Percentiles rank a stretch among this genome's conserved stretches.
phyloP scores from a whole-genome alignment of 371 early-diverging fungal species.

The Mortierella sp. region DNA sequence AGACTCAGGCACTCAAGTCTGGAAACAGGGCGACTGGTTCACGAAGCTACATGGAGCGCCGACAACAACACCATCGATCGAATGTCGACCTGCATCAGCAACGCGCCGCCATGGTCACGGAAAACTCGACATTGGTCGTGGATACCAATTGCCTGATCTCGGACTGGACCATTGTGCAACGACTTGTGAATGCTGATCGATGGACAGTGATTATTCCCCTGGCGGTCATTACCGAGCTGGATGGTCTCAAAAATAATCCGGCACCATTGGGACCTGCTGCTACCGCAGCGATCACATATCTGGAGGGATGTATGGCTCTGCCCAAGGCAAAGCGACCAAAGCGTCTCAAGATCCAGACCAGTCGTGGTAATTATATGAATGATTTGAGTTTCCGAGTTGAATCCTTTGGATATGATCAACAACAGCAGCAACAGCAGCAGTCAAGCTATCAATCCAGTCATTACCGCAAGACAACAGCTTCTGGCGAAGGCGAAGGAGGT shows the following conservation, averaged over 20 bases:
- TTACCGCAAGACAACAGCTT: slow-evolving; percentile 14
- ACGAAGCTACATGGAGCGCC: slow-evolving; percentile 22
- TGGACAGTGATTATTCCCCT: slow-evolving; percentile 72
- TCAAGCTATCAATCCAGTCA: background rate
- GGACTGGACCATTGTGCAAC: slow-evolving; percentile 63
- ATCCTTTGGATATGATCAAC: slow-evolving; percentile 63
- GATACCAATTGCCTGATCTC: slow-evolving; percentile 77
- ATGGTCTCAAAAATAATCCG: slow-evolving; percentile 67
- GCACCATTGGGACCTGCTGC: slow-evolving; percentile 67
- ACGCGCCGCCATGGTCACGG: slow-evolving; percentile 54
- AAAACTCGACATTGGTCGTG: slow-evolving; percentile 66
- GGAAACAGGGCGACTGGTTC: slow-evolving; percentile 11
- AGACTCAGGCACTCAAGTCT: too few species aligned
- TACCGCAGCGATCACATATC: slow-evolving; percentile 58
- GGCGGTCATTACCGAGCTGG: slow-evolving; percentile 74
- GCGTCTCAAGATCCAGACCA: slow-evolving; percentile 67
- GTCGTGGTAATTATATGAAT: slow-evolving; percentile 70
- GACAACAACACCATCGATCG: background rate
- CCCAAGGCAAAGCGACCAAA: slow-evolving; percentile 14
- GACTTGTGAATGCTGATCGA: slow-evolving; percentile 60
- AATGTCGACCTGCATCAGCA: slow-evolving; percentile 10
- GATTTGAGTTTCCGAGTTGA: slow-evolving; percentile 72
- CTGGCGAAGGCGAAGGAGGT: slow-evolving; percentile 10
- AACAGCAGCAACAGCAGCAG: slow-evolving; percentile 17
- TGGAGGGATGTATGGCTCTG: slow-evolving; percentile 59